Evolutionary conservation across 164 flowering plant genomes (phyloP), one percentile per base, ranked within the genome.

Genomic region (Buxus sempervirens): DNA sequence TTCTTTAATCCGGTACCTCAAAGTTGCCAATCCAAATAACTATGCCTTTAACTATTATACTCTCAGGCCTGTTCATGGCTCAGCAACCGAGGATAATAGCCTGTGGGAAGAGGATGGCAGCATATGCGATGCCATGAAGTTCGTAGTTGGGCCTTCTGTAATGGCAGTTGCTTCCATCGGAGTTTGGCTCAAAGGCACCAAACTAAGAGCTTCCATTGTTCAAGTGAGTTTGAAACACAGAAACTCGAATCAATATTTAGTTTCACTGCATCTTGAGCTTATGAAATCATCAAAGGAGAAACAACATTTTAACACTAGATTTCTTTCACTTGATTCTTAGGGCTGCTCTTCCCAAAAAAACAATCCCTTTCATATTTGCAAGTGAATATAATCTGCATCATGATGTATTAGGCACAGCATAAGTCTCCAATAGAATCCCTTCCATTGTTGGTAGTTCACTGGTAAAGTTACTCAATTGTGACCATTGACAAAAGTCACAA

Each of bases 341-440:
- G 82, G 85, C 82, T 24, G 83, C 82, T 8, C 64, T 82, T 48
- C 85, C 85, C 16, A 83, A 79, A 71, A 83, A 82, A 42, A 80
- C 80, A 0, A 82, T 80, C 9, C 83, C 85, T 18, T 82, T 80
- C 59, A 81, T 82, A 12, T 82, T 82, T 66, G 80, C 85, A 12
- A 82, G 74, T 51, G 83, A 82, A 65, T 82, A 82, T 72, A 76
- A 78, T 55, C 58, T 55, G 58, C 23, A 19, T 22, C 26, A 21
- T 5, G 26, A 22, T 4, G 15, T 58, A 4, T 13, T 23, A 12
- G 2, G 21, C 58, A 19, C 21, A 7, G 10, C 1, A 2, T 58
- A 58, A 14, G 1, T 58, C 38, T 27, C 26, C 2, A 27, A 23
- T 23, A 23, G 1, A 9, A 27, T 23, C 24, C 14, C 4, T 57